These are phyloP conservation scores for Diaporthe sp. DNA, from an alignment of 2,329 filamentous ascomycete species.

Conservation along the genomic window DNA sequence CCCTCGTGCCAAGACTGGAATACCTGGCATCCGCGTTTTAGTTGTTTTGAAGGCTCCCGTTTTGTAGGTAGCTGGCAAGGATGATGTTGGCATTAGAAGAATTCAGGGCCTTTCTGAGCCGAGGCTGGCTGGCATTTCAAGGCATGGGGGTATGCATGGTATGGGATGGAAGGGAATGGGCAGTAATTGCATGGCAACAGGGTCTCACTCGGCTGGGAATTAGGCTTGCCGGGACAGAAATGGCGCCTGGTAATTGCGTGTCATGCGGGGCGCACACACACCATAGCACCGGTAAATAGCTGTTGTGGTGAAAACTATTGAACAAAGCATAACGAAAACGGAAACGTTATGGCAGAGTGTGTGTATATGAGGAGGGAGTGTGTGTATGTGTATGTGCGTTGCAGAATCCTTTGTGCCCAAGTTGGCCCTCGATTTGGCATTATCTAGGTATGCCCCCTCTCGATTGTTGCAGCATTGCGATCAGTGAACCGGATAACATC, in stretches of 20 bases:
- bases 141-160: neutral
- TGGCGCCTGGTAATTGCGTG: neutral
- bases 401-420: neutral
- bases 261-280: neutral
- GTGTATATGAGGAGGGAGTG: neutral
- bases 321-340: constrained; percentile 20
- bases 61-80: neutral
- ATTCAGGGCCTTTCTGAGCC: neutral
- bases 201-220: neutral
- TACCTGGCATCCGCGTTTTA: neutral
- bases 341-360: neutral
- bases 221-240: neutral
- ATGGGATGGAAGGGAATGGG: neutral
- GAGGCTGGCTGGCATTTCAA: neutral
- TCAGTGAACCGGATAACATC: neutral
- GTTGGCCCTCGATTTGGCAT: neutral
- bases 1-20: neutral
- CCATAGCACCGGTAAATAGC: neutral
- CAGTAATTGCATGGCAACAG: neutral
- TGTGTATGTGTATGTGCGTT: neutral
- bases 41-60: neutral
- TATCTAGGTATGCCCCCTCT: neutral
- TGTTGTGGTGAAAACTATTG: neutral
- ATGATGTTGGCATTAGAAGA: neutral
- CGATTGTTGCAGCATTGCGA: neutral